Evolutionary conservation across 1,284 basidiomycete genomes (phyloP).

Genomic region (Omphalotus olearius): DNA sequence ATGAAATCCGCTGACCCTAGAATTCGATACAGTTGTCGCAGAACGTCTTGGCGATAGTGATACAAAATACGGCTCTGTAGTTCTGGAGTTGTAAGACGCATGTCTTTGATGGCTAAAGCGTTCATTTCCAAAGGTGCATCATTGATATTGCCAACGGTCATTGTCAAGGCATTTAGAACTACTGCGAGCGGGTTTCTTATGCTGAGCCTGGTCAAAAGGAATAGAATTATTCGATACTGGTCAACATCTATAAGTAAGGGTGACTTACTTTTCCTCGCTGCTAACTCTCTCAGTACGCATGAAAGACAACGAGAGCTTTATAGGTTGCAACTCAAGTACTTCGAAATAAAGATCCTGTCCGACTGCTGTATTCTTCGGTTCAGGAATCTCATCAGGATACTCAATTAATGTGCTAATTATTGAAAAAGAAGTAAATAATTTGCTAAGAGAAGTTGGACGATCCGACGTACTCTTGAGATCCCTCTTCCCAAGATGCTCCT

Average conservation of each 20-base stretch:
- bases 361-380: constrained; percentile 62
- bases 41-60: constrained; percentile 93
- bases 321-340: constrained; percentile 94
- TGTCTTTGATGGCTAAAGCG: constrained; percentile 92
- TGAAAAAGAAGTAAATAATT: constrained; percentile 3
- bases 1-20: constrained; percentile 97
- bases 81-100: constrained; percentile 83
- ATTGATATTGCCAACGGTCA: constrained; percentile 97
- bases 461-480: constrained; percentile 63
- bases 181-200: constrained; percentile 92
- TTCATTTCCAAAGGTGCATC: constrained; percentile 96
- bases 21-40: constrained; percentile 94
- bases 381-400: constrained; percentile 73
- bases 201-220: constrained; percentile 50
- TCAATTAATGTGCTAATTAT: constrained; percentile 69
- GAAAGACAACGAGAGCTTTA: constrained; percentile 91
- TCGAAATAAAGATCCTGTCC: constrained; percentile 94
- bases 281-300: constrained; percentile 95
- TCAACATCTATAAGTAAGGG: background rate
- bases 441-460: background rate
- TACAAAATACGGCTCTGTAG: constrained; percentile 84
- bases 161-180: constrained; percentile 91
- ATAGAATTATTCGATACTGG: constrained; percentile 2
- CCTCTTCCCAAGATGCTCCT: constrained; percentile 85
- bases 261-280: constrained; percentile 83